Base-by-base conservation (phyloP, 2,329 filamentous ascomycete species). In the Byssochlamys sp. region DNA sequence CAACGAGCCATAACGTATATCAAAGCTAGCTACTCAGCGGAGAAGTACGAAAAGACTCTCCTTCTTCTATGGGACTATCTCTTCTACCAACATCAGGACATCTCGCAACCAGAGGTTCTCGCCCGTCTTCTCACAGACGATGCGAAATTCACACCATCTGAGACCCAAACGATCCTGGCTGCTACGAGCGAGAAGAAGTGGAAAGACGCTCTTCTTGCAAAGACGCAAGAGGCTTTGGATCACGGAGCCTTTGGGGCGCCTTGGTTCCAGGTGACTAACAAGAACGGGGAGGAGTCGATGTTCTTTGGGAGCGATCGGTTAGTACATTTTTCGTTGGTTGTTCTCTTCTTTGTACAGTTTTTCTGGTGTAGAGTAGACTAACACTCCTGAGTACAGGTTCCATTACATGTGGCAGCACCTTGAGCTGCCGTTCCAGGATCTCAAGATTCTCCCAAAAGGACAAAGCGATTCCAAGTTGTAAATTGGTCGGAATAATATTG, bases 281-380 rank as follows among this genome's bases (percentile, higher is more conserved):
- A 67, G 1, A 70, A 80, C 60, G 86, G 85, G 0, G 70, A 78
- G 57, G 78, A 78, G 53, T 84, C 88, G 73, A 82, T 85, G 0
- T 90, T 91, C 69, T 91, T 91, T 71, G 88, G 88, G 2, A 90
- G 87, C 84, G 86, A 58, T 89, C 85, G 69, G 81, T 85, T 62
- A 14, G 26, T 35, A 14, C 5, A 19, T 48, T 10, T 50, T 19
- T 19, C 19, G 19, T 19, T 19, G 19, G 19, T 19, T 19, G 19
- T 19, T 19, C 19, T 19, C 19, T 19, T 19, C 19, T 19, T 62
- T n/a, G 26, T 35, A 14, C 5, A 19, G 35, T 10, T 50, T 25
- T 27, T 29, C 6, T 45, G n/a, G 9, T 3, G 12, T 19, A 19
- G 25, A 28, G 9, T 1, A 48, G 31, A 1, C 33, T 59, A 19